Base-by-base conservation (phyloP, 225 moss, liverwort and hornwort genomes). In the Pseudisothecium myosuroides region DNA sequence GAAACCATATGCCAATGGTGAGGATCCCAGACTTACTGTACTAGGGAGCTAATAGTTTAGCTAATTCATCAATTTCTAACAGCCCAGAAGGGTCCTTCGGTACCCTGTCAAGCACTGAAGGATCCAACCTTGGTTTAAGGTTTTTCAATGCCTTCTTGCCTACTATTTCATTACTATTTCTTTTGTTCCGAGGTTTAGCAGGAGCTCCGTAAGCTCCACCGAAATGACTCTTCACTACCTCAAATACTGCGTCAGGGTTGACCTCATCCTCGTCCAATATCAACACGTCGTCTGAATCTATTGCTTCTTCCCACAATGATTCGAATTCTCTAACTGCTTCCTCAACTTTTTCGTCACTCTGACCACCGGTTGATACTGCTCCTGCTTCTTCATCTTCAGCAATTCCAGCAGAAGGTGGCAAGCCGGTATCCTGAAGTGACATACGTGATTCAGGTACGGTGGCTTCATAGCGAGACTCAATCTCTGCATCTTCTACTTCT, bases 1-100 rank as follows among this genome's bases (percentile, higher is more conserved):
- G 37, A 45, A 85, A 76, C n/a, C 83, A 64, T 7, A 63, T 65
- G 80, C 79, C 50, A 85, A 59, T 76, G 52, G 37, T 82, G 58
- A 52, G 62, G n/a, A 71, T 88, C 29, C 65, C 60, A 69, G n/a
- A 67, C 54, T 45, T 82, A 29, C 16, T 69, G 17, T 27, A 81
- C 86, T 81, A 95, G 4, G 94, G 94, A 81, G 94, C 93, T 88
- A 95, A 71, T 14, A 95, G 88, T 86, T 91, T 95, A 37, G 94
- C 93, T 81, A 95, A 91, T 83, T 95, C 94, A 68, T 93, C 94
- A 58, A 95, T 83, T 89, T 92, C 80, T 83, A 95, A 89, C 77
- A 95, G 85, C 16, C 93, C 94, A 61, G 91, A 88, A 45, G 90
- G 93, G 55, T 95, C 93, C 79, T 88, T 93, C 7, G 92, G 91